Evolutionary conservation across 2,329 filamentous ascomycete species (phyloP).

Genomic region (Chrysoporthe austroafricana): DNA sequence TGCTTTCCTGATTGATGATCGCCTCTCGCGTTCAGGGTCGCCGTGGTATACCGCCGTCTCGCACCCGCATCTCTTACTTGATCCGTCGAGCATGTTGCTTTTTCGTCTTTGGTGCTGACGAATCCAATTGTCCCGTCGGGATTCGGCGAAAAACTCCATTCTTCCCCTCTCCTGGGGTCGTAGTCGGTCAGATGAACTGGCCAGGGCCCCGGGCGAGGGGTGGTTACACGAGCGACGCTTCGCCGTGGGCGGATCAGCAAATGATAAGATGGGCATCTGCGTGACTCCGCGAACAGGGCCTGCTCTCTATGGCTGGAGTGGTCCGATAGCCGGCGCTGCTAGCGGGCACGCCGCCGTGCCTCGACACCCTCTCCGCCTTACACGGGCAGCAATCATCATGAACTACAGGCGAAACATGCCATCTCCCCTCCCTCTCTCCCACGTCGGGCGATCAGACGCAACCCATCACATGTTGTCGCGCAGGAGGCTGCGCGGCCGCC

Average conservation of each 20-base stretch:
- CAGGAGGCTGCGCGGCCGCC: not conserved
- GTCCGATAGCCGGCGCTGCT: not conserved
- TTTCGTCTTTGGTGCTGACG: too few relatives aligned
- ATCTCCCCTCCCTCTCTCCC: not conserved
- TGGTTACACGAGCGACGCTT: not conserved
- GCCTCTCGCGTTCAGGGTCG: too few relatives aligned
- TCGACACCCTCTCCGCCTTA: not conserved
- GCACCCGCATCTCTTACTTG: too few relatives aligned
- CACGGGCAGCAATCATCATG: not conserved
- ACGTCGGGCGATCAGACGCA: not conserved
- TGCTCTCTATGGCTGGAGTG: not conserved
- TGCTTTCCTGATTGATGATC: too few relatives aligned
- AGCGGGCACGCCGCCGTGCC: not conserved
- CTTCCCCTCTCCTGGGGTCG: not conserved
- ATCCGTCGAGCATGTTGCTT: too few relatives aligned
- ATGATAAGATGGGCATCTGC: not conserved
- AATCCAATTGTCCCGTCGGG: too few relatives aligned
- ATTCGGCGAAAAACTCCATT: not conserved
- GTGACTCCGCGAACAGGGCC: not conserved
- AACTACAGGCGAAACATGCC: not conserved
- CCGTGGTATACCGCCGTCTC: too few relatives aligned
- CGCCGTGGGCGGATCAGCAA: not conserved
- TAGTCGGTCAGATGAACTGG: not conserved
- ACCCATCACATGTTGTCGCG: not conserved
- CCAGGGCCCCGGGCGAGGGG: not conserved